Evolutionary conservation across 2,329 filamentous ascomycete species (phyloP).

Genomic region (Pseudogymnoascus sp.): DNA sequence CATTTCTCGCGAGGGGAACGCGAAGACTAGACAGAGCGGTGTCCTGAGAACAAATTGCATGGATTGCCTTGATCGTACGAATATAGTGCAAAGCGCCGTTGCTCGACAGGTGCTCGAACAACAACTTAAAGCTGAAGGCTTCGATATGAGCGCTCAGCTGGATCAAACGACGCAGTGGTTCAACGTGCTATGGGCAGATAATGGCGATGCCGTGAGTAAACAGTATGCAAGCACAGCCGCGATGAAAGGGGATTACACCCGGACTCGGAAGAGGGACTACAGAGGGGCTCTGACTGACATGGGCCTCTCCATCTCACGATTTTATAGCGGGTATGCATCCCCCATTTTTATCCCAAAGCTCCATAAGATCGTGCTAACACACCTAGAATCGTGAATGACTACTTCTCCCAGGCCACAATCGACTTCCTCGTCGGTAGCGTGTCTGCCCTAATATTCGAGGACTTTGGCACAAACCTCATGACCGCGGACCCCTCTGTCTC

Average conservation of each 20-base stretch:
- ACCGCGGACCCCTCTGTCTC: conserved; percentile 86
- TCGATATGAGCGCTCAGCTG: conserved; percentile 63
- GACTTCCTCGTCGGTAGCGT: conserved; percentile 91
- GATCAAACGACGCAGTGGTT: conserved; percentile 87
- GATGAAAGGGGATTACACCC: conserved; percentile 92
- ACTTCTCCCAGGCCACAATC: conserved; percentile 90
- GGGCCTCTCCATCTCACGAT: conserved; percentile 73
- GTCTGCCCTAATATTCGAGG: conserved; percentile 75
- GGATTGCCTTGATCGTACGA: conserved; percentile 95
- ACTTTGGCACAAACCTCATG: conserved; percentile 92
- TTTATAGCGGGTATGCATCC: conserved; percentile 53
- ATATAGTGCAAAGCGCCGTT: conserved; percentile 89
- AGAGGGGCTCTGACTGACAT: conserved; percentile 86
- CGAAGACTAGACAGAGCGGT: conserved; percentile 52
- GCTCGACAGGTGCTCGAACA: conserved; percentile 72
- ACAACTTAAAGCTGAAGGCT: conserved; percentile 68
- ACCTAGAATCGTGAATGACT: conserved; percentile 87
- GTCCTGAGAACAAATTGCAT: conserved; percentile 95
- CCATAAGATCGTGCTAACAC: conserved; percentile 7
- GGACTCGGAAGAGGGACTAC: conserved; percentile 83
- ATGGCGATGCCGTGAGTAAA: conserved; percentile 89
- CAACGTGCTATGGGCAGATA: conserved; percentile 94
- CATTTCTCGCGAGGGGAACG: conserved; percentile 36
- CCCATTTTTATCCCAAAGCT: neutral
- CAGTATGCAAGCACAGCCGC: conserved; percentile 95